phyloP scores from a whole-genome alignment of 2,329 filamentous ascomycete genomes.

The Fusarium miscanthi region DNA sequence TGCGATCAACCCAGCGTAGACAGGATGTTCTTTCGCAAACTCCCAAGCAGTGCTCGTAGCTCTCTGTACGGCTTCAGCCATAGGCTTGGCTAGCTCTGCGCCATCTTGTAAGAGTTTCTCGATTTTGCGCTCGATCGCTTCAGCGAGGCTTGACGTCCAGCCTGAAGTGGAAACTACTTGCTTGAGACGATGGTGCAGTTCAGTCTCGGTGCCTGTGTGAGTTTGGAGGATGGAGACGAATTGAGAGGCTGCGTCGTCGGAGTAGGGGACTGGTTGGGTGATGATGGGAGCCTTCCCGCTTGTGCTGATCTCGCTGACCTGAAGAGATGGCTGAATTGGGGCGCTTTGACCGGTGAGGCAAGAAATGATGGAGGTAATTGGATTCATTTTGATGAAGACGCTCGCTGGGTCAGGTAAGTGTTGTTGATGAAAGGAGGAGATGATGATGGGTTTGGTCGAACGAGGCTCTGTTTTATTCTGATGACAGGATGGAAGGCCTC shows the following conservation, averaged over 20 bases:
- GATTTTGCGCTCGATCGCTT: constrained; percentile 29
- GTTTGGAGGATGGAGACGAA: constrained; percentile 23
- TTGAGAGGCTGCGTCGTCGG: constrained; percentile 22
- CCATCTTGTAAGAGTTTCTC: constrained; percentile 24
- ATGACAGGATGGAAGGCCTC: neutral
- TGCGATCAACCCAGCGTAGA: constrained; percentile 33
- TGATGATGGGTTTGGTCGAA: too few species aligned
- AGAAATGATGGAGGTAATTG: neutral
- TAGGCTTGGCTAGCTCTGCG: constrained; percentile 11
- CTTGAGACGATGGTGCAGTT: constrained; percentile 13
- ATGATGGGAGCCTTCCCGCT: constrained; percentile 1
- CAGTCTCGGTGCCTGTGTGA: neutral
- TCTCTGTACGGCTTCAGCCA: constrained; percentile 24
- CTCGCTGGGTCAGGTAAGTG: accelerated
- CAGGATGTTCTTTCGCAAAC: constrained; percentile 37
- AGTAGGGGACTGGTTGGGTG: constrained; percentile 3
- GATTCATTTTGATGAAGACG: neutral
- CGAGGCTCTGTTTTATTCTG: neutral
- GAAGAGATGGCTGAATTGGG: accelerated
- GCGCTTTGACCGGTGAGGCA: neutral
- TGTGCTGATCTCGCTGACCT: neutral
- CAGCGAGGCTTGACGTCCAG: constrained; percentile 35
- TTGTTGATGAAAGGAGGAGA: neutral
- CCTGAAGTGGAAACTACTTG: constrained; percentile 19
- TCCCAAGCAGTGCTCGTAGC: constrained; percentile 13